Conservation (phyloP, 2,329 filamentous ascomycete species). For the Emericellopsis atlantica region DNA sequence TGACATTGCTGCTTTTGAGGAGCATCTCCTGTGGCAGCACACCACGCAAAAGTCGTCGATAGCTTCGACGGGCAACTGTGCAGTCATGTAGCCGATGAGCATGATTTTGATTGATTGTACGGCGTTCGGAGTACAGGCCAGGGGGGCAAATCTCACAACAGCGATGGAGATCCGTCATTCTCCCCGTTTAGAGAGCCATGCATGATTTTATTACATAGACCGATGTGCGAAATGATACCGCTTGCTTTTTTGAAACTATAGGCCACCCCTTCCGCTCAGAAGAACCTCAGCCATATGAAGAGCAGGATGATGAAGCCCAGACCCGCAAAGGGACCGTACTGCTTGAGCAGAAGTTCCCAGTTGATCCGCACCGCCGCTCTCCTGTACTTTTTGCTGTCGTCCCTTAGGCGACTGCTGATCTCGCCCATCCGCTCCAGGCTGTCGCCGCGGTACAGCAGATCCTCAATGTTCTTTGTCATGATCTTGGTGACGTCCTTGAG, state of each 20-base stretch:
- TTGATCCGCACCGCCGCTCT: slow-evolving; percentile 91
- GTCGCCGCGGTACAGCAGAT: slow-evolving; percentile 88
- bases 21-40: slow-evolving; percentile 46
- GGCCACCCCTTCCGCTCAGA: slow-evolving; percentile 35
- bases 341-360: slow-evolving; percentile 92
- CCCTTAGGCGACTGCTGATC: slow-evolving; percentile 72
- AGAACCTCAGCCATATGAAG: slow-evolving; percentile 89
- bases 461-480: slow-evolving; percentile 99
- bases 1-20: slow-evolving; percentile 33
- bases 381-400: slow-evolving; percentile 91
- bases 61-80: slow-evolving; percentile 25
- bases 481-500: slow-evolving; percentile 95
- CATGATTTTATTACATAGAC: slow-evolving; percentile 4
- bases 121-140: neutral
- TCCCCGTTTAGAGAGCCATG: neutral
- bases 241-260: neutral
- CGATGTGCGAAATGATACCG: slow-evolving; percentile 2
- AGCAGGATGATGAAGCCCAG: slow-evolving; percentile 72
- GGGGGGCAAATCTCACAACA: neutral
- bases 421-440: slow-evolving; percentile 95
- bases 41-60: slow-evolving; percentile 11
- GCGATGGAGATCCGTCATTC: slow-evolving; percentile 1
- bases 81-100: slow-evolving; percentile 26
- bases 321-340: slow-evolving; percentile 85
- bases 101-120: neutral